A percentile compares a stretch with the other conserved stretches of the same genome.
These are phyloP conservation scores for Flaveria sonorensis DNA, from an alignment of 129 eudicot genomes.

Conservation along the genomic window DNA sequence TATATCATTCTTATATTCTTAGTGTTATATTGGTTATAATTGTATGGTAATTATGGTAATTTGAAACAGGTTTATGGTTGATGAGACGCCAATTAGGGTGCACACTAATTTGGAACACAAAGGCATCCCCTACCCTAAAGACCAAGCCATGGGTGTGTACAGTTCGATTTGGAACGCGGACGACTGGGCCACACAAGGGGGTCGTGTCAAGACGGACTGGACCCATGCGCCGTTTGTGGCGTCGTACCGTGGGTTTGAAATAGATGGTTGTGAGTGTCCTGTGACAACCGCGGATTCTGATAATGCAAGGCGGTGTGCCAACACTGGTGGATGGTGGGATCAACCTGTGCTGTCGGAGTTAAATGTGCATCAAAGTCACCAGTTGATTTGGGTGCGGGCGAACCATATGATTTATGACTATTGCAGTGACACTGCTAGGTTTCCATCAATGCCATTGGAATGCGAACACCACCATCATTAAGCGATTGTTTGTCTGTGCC, in stretches of 20 bases:
- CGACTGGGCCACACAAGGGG: constrained; percentile 99
- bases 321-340: constrained; percentile 79
- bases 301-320: constrained; percentile 49
- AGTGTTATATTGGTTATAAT: no score
- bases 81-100: constrained; percentile 80
- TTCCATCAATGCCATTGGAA: constrained; percentile 63
- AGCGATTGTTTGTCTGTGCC: constrained; percentile 39
- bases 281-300: constrained; percentile 53
- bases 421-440: constrained; percentile 63
- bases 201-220: constrained; percentile 88
- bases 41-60: neutral
- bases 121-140: constrained; percentile 83
- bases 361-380: constrained; percentile 82
- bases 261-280: constrained; percentile 71
- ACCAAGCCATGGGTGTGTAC: constrained; percentile 91
- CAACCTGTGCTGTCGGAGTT: constrained; percentile 68
- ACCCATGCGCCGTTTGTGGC: constrained; percentile 84
- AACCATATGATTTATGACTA: constrained; percentile 87
- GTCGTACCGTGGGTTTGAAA: constrained; percentile 68
- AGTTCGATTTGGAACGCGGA: constrained; percentile 98
- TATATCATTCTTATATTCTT: no score
- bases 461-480: constrained; percentile 79
- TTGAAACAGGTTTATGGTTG: constrained; percentile 76
- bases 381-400: constrained; percentile 79
- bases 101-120: constrained; percentile 82